Conservation (phyloP, 2,329 filamentous ascomycete genomes). For the Ophiostoma novo-ulmi region DNA sequence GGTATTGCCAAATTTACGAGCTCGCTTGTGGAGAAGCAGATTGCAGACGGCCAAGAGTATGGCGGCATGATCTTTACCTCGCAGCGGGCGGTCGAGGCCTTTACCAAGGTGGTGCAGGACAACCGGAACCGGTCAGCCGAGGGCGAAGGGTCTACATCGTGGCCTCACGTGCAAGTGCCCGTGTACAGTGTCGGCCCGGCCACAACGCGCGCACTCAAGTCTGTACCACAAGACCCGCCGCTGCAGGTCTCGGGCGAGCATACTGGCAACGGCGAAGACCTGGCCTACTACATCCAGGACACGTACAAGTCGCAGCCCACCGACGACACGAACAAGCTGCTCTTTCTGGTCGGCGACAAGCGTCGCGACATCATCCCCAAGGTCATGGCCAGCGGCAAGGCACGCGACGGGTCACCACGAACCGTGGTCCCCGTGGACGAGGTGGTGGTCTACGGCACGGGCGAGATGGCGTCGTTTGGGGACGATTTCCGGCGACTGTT, state of each 20-base stretch:
- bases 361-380: constrained; percentile 84
- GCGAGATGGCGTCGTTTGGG: constrained; percentile 73
- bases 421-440: constrained; percentile 56
- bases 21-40: constrained; percentile 43
- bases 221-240: constrained; percentile 46
- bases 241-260: constrained; percentile 70
- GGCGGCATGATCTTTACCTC: constrained; percentile 81
- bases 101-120: constrained; percentile 57
- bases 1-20: constrained; percentile 51
- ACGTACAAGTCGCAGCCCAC: constrained; percentile 54
- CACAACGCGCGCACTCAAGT: constrained; percentile 67
- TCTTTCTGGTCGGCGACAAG: constrained; percentile 89
- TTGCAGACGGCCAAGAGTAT: constrained; percentile 44
- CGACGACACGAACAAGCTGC: constrained; percentile 41
- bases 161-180: constrained; percentile 54
- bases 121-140: constrained; percentile 33
- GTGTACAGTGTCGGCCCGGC: constrained; percentile 78
- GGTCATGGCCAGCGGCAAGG: constrained; percentile 55
- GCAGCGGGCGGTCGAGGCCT: constrained; percentile 76
- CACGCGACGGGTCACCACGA: constrained; percentile 35
- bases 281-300: constrained; percentile 71
- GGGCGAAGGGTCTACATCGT: constrained; percentile 30
- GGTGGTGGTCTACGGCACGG: constrained; percentile 79
- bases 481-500: constrained; percentile 56
- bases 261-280: constrained; percentile 75